Percentiles rank a stretch among this genome's conserved stretches.
phyloP scores from a whole-genome alignment of 208 protist genomes.

The Leishmania turanica region DNA sequence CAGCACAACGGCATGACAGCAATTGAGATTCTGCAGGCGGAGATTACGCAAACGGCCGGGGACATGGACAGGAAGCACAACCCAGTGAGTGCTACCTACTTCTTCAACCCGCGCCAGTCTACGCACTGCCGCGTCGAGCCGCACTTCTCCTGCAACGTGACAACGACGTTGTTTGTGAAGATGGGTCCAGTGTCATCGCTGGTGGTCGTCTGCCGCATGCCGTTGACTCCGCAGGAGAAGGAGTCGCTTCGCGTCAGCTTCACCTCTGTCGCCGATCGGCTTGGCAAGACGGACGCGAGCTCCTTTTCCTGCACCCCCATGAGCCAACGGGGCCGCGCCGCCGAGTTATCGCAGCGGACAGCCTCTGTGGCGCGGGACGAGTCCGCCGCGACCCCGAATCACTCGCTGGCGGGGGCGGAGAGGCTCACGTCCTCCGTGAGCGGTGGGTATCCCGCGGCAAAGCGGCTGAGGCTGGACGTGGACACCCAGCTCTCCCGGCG shows the following conservation, averaged over 20 bases:
- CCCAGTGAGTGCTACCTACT: slow-evolving; percentile 33
- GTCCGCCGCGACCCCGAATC: not conserved
- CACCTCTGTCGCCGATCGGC: slow-evolving; percentile 8
- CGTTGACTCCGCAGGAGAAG: slow-evolving; percentile 20
- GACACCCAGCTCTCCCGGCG: not conserved
- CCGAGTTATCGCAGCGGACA: slow-evolving; percentile 8
- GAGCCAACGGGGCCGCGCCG: slow-evolving; percentile 8
- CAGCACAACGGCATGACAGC: slow-evolving; percentile 10
- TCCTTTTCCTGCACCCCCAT: slow-evolving; percentile 22
- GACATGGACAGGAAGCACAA: slow-evolving; percentile 39
- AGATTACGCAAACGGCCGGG: slow-evolving; percentile 36
- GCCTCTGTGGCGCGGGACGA: not conserved
- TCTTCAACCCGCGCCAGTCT: slow-evolving; percentile 44
- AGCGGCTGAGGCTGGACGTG: slow-evolving; percentile 23
- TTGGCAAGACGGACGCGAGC: slow-evolving; percentile 23
- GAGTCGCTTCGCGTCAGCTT: slow-evolving; percentile 25
- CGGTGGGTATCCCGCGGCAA: slow-evolving; percentile 7
- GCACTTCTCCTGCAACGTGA: slow-evolving; percentile 28
- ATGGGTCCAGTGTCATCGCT: slow-evolving; percentile 24
- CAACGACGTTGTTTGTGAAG: slow-evolving; percentile 19
- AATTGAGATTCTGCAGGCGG: slow-evolving; percentile 26
- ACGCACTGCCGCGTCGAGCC: slow-evolving; percentile 24
- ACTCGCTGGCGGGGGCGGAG: not conserved
- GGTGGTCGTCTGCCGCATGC: slow-evolving; percentile 41
- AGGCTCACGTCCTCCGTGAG: not conserved